phyloP scores from a whole-genome alignment of 768 basidiomycete genomes.

The Symmetrospora coprosmae region DNA sequence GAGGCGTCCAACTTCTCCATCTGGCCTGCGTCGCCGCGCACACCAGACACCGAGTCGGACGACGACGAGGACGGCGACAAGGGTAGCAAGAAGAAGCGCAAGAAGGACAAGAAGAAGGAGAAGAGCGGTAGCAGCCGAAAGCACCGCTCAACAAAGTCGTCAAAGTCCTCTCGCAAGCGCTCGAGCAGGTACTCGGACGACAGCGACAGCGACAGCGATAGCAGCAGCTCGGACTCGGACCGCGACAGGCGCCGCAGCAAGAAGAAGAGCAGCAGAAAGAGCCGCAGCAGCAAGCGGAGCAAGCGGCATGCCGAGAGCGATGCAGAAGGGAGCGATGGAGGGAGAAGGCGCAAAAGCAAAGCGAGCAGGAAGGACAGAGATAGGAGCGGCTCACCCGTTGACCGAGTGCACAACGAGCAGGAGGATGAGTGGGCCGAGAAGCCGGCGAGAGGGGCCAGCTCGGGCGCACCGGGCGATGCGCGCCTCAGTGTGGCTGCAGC shows the following conservation, averaged over 20 bases:
- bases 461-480: background rate
- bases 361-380: background rate
- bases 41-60: constrained; percentile 13
- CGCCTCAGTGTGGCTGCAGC: background rate
- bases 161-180: background rate
- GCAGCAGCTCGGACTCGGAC: background rate
- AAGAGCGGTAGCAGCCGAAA: background rate
- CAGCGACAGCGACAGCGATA: constrained; percentile 6
- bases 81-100: constrained; percentile 4
- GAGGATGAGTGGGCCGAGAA: constrained; percentile 62
- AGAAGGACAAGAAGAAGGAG: constrained; percentile 24
- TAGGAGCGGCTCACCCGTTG: constrained; percentile 15
- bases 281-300: too few species aligned
- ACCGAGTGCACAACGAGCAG: constrained; percentile 34
- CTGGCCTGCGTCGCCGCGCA: constrained; percentile 23
- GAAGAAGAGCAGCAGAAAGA: background rate
- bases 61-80: constrained; percentile 8
- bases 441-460: constrained; percentile 34
- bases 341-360: background rate
- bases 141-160: background rate
- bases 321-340: background rate
- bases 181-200: constrained; percentile 15
- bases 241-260: background rate
- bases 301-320: constrained; percentile 2
- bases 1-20: constrained; percentile 22